phyloP scores from a whole-genome alignment of 345 rosid species.

The Rubroshorea leprosula region DNA sequence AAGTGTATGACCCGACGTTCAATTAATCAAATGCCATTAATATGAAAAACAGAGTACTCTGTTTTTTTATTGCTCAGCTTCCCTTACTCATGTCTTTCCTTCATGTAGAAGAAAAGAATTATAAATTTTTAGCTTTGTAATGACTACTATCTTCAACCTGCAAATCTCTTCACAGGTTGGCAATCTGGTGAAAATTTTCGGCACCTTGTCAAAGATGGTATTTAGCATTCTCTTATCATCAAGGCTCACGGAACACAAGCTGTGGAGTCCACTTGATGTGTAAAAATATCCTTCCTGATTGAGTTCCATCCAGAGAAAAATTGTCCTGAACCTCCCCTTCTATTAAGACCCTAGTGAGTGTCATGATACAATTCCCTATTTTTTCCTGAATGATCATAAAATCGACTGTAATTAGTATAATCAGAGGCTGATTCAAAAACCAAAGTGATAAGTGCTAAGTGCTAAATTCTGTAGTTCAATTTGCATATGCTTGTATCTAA shows the following conservation, averaged over 20 bases:
- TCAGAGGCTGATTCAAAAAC: no score
- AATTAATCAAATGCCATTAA: background rate
- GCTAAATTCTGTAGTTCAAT: background rate
- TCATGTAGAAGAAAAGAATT: no score
- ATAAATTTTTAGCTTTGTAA: no score
- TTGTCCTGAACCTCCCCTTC: slow-evolving; percentile 71
- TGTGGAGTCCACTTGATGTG: slow-evolving; percentile 77
- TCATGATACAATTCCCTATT: slow-evolving; percentile 78
- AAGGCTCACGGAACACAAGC: slow-evolving; percentile 48
- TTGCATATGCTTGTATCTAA: background rate
- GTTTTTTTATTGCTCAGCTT: no score
- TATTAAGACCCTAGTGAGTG: slow-evolving; percentile 67
- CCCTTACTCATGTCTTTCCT: no score
- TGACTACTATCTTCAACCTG: no score
- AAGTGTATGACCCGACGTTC: slow-evolving; percentile 7
- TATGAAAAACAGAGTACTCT: no score
- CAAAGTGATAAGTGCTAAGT: no score
- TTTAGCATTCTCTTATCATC: background rate
- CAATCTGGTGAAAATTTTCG: no score
- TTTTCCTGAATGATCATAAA: slow-evolving; percentile 47
- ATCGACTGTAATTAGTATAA: background rate
- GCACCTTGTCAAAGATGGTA: no score
- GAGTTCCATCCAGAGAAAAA: slow-evolving; percentile 50
- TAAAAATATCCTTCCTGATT: slow-evolving; percentile 61
- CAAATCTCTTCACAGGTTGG: background rate